Evolutionary conservation across 305 asterid species (phyloP).

Genomic region (Solanum chacoense): DNA sequence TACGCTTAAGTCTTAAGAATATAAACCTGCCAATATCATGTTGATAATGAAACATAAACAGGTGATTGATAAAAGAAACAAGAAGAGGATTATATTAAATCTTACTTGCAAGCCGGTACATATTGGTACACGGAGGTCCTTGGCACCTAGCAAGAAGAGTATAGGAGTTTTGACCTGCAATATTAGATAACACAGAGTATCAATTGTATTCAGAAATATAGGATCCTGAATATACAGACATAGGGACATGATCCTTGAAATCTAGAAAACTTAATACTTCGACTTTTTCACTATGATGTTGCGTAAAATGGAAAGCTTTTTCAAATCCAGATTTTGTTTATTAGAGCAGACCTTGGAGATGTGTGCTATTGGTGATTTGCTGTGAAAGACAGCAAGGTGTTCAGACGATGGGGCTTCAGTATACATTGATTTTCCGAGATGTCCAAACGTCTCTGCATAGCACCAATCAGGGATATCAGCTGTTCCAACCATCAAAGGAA

Average conservation of each 20-base stretch:
- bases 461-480: constrained; percentile 94
- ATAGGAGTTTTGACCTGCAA: constrained; percentile 60
- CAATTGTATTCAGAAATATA: not conserved
- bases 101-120: constrained; percentile 56
- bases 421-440: constrained; percentile 39
- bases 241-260: not conserved
- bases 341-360: constrained; percentile 50
- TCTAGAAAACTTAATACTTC: not conserved
- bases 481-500: constrained; percentile 86
- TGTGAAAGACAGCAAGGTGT: constrained; percentile 43
- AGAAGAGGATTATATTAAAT: not conserved
- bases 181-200: not conserved
- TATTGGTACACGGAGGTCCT: constrained; percentile 64
- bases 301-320: not conserved
- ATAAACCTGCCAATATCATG: not conserved
- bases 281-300: not conserved
- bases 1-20: not conserved
- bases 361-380: constrained; percentile 84
- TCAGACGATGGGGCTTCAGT: constrained; percentile 86
- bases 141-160: constrained; percentile 44
- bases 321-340: not conserved
- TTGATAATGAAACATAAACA: not conserved
- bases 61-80: not conserved
- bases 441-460: constrained; percentile 65
- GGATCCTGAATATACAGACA: not conserved